Evolutionary conservation across 345 rosid genomes (phyloP).

Genomic region (Diplotaxis tenuifolia): DNA sequence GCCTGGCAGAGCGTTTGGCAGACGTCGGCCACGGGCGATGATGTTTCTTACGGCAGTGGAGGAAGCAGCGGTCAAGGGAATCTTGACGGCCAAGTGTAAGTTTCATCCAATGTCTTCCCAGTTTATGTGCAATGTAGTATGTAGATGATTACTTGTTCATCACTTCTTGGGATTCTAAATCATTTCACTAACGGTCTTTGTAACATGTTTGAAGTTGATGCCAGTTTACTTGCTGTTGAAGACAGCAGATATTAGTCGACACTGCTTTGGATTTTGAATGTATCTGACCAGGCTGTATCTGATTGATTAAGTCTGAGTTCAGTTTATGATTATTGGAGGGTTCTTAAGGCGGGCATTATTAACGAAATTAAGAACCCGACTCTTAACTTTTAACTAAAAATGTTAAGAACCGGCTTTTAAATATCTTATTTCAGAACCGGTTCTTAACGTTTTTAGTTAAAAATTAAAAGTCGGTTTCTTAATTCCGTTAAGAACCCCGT

Average conservation of each 20-base stretch:
- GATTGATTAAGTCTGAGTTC: conserved; percentile 38
- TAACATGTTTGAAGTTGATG: conserved; percentile 46
- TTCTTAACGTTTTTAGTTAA: too few species aligned
- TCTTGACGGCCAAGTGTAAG: conserved; percentile 54
- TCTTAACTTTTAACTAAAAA: too few species aligned
- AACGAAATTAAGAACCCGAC: too few species aligned
- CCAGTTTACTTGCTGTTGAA: conserved; percentile 28
- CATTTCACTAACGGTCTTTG: background rate
- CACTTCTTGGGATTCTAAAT: background rate
- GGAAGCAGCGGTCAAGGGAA: conserved; percentile 68
- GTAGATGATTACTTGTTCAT: background rate
- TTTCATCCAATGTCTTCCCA: background rate
- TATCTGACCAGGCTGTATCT: conserved; percentile 31
- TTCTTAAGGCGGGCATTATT: too few species aligned
- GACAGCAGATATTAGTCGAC: conserved; percentile 41
- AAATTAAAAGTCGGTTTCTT: too few species aligned
- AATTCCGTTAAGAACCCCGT: too few species aligned
- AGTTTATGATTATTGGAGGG: too few species aligned
- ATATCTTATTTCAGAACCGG: too few species aligned
- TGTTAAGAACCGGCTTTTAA: too few species aligned
- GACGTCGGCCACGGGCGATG: conserved; percentile 53
- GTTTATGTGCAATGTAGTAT: background rate
- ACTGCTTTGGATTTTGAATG: conserved; percentile 40
- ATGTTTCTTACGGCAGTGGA: conserved; percentile 66
- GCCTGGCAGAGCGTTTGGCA: conserved; percentile 99